A percentile compares a stretch with the other conserved stretches of the same genome.
These are phyloP conservation scores for Nicotiana benthamiana DNA, from an alignment of 257 asterid genomes.

Conservation along the genomic window DNA sequence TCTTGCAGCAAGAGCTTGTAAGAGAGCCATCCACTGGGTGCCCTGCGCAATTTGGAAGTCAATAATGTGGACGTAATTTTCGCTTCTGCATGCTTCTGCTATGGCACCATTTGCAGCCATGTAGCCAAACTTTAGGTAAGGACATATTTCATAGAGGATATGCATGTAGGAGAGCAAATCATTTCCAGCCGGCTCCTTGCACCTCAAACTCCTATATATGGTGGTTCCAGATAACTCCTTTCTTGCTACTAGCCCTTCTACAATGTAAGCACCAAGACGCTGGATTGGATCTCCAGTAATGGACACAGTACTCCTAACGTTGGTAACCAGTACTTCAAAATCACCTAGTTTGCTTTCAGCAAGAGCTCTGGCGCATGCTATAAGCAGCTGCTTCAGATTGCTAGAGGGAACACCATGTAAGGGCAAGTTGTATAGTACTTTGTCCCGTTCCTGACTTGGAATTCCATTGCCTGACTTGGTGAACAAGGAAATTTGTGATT, in stretches of 20 bases:
- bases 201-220: conserved; percentile 66
- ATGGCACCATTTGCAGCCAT: conserved; percentile 99
- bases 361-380: conserved; percentile 9
- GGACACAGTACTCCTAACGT: conserved; percentile 35
- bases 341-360: conserved; percentile 6
- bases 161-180: conserved; percentile 83
- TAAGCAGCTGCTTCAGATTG: conserved; percentile 12
- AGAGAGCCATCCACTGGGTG: conserved; percentile 84
- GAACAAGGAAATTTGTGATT: neutral
- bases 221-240: conserved; percentile 74
- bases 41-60: conserved; percentile 92
- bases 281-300: conserved; percentile 85
- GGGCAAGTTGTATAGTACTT: neutral
- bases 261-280: conserved; percentile 89
- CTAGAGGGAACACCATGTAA: neutral
- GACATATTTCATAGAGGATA: conserved; percentile 75
- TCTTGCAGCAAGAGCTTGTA: conserved; percentile 89
- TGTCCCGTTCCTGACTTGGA: neutral
- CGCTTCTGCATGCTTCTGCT: conserved; percentile 79
- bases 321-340: conserved; percentile 4
- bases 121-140: conserved; percentile 85
- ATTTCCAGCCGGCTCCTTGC: conserved; percentile 66
- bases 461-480: neutral
- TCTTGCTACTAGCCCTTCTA: conserved; percentile 82
- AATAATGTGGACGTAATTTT: conserved; percentile 66